Conservation (phyloP, 2,329 filamentous ascomycete species). For the Tympanopsis confertula region DNA sequence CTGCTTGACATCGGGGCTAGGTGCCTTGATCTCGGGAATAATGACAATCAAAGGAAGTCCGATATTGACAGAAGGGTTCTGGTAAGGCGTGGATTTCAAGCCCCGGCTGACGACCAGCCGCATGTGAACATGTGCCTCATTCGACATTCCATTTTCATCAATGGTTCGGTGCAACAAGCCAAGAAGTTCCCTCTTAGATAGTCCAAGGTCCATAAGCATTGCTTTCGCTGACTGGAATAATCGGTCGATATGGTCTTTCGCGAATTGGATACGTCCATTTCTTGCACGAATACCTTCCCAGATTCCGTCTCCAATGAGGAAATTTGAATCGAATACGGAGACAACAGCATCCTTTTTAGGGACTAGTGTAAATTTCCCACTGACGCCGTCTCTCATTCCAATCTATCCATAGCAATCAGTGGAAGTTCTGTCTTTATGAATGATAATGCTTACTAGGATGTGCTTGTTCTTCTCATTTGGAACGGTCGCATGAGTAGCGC, state of each 20-base stretch:
- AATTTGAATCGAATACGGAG: constrained; percentile 15
- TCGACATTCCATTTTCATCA: constrained; percentile 12
- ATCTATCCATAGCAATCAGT: constrained; percentile 7
- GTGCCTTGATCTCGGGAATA: constrained; percentile 14
- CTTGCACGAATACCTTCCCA: constrained; percentile 15
- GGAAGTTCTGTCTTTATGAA: background rate
- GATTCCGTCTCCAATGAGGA: constrained; percentile 14
- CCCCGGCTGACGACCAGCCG: constrained; percentile 15
- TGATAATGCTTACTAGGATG: constrained; percentile 7
- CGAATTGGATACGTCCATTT: constrained; percentile 12
- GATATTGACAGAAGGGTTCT: constrained; percentile 14
- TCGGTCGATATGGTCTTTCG: constrained; percentile 12
- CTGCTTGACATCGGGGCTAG: constrained; percentile 9
- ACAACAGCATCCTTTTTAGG: constrained; percentile 10
- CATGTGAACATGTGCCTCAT: constrained; percentile 14
- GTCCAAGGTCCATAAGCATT: constrained; percentile 15
- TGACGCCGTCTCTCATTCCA: constrained; percentile 13
- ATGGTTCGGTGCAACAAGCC: constrained; percentile 11
- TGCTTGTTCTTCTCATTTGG: constrained; percentile 11
- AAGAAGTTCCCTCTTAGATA: constrained; percentile 12
- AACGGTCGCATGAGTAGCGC: constrained; percentile 9
- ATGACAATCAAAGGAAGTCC: constrained; percentile 16
- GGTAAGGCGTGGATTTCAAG: constrained; percentile 13
- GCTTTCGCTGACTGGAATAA: constrained; percentile 15
- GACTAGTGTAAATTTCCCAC: constrained; percentile 9